These are phyloP conservation scores for Russula earlei DNA, from an alignment of 768 basidiomycete genomes.

Conservation along the genomic window DNA sequence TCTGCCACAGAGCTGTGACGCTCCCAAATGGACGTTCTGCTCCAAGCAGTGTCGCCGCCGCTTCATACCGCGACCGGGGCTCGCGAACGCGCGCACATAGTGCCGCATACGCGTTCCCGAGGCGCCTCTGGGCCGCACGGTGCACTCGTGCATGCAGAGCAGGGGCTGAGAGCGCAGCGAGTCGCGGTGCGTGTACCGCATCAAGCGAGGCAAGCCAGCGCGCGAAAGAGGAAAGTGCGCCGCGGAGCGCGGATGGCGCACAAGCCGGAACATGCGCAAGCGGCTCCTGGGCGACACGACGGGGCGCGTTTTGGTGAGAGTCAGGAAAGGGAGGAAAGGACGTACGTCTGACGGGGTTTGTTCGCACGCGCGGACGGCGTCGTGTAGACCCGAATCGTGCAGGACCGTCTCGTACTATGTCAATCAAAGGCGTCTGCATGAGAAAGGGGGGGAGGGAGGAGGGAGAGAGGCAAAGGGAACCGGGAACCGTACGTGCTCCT, in stretches of 20 bases:
- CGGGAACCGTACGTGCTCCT: constrained; percentile 67
- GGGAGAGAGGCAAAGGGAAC: not conserved
- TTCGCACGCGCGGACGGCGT: constrained; percentile 36
- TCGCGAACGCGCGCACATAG: constrained; percentile 72
- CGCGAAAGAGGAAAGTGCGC: constrained; percentile 62
- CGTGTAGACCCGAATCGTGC: constrained; percentile 43
- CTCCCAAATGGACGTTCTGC: constrained; percentile 80
- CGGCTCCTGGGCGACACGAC: constrained; percentile 40
- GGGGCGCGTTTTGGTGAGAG: too few relatives aligned
- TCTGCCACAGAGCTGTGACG: constrained; percentile 61
- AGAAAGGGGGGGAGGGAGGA: constrained; percentile 3
- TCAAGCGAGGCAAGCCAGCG: constrained; percentile 77
- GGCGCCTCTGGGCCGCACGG: constrained; percentile 55
- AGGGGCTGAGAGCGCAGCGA: constrained; percentile 63
- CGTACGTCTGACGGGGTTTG: constrained; percentile 34
- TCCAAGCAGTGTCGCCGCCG: constrained; percentile 76
- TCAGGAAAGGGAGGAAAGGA: too few relatives aligned
- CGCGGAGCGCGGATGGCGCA: constrained; percentile 51
- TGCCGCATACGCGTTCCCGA: constrained; percentile 60
- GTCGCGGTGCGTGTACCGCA: constrained; percentile 70
- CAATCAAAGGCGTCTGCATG: not conserved
- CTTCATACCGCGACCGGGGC: constrained; percentile 79
- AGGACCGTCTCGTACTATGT: constrained; percentile 42
- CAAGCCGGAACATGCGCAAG: constrained; percentile 67
- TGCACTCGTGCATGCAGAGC: constrained; percentile 63